These are phyloP conservation scores for Erigeron canadensis DNA, from an alignment of 129 eudicot genomes.

Conservation along the genomic window DNA sequence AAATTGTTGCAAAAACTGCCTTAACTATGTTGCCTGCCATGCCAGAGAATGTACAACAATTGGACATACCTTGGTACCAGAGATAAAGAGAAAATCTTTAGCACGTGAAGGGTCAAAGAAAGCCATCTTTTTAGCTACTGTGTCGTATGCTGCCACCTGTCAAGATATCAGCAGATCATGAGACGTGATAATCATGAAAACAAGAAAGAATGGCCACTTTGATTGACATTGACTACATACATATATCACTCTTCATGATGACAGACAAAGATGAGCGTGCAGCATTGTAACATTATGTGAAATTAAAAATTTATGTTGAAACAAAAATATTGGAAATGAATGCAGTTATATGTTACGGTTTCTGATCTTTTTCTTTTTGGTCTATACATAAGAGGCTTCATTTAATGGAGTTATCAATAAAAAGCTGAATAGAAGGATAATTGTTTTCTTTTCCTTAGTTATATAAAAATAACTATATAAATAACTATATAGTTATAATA, in stretches of 20 bases:
- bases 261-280: not conserved
- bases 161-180: not conserved
- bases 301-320: not conserved
- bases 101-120: constrained; percentile 87
- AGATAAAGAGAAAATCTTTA: constrained; percentile 81
- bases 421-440: not conserved
- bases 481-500: too few relatives aligned
- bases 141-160: constrained; percentile 94
- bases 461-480: too few relatives aligned
- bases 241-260: not conserved
- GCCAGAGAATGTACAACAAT: not conserved
- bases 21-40: constrained; percentile 1
- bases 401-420: not conserved
- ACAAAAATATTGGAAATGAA: not conserved
- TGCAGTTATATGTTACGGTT: not conserved
- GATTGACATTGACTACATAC: not conserved
- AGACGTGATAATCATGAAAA: constrained; percentile 3
- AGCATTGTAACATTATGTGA: not conserved
- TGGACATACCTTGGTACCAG: constrained; percentile 74
- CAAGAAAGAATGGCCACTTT: not conserved
- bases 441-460: not conserved
- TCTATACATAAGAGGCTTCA: too few relatives aligned
- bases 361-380: not conserved
- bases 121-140: constrained; percentile 65
- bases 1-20: not conserved